Evolutionary conservation across 768 basidiomycete genomes (phyloP), one percentile per base, ranked within the genome.

Genomic region (Royoungia palumana): DNA sequence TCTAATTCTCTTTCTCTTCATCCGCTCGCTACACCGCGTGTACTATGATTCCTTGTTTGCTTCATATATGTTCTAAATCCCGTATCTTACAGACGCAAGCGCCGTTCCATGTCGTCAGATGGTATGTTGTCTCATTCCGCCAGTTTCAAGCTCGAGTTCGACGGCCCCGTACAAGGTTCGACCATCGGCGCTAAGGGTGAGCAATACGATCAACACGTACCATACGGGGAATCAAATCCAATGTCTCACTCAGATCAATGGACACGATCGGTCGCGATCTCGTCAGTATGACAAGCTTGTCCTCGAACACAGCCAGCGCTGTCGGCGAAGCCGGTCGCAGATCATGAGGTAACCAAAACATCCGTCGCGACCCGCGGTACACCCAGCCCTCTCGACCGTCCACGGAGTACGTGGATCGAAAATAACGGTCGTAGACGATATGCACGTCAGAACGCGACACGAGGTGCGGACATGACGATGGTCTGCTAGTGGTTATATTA

Each of bases 261-360:
- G 41, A 39, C n/a, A 49, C 21, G 27, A 55, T 35, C 17, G 10
- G 5, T n/a, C 27, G 20, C 11, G 43, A 47, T 19, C 36, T 16
- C 3, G 41, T 28, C 22, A 55, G 5, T 30, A 59, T 52, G 19
- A 40, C 43, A 14, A 59, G 41, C 30, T 24, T 41, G 24, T 59
- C 53, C 6, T 41, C 46, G 20, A 49, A 49, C n/a, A 54, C 58
- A 19, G 43, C 37, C 9, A 59, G 19, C 8, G 39, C 47, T 0
- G 7, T 44, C 35, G 57, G 37, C 27, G 41, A 46, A 1, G 13
- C 24, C 2, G 57, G 58, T 27, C 53, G 53, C 7, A 55, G 20
- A n/a, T 55, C 53, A 21, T n/a, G n/a, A 5, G 53, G 58, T 14
- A 59, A 17, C 58, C 57, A 59, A 14, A 55, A 47, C 41, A 59